A percentile compares a stretch with the other conserved stretches of the same genome.
Conservation (phyloP, 2,329 filamentous ascomycete genomes). For the Orbilia blumenaviensis region DNA sequence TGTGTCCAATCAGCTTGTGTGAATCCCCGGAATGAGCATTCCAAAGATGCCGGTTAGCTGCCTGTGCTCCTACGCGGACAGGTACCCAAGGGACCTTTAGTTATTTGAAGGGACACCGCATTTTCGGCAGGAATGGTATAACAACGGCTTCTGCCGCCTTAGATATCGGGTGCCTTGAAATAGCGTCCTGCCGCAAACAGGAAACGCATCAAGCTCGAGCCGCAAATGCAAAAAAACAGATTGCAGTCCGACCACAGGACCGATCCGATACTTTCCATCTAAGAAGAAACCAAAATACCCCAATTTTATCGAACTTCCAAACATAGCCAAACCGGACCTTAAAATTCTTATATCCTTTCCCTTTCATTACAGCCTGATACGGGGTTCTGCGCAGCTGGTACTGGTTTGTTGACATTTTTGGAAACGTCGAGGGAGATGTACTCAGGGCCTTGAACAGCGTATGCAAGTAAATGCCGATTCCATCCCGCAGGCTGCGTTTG, state of each 20-base stretch:
- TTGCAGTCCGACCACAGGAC: slow-evolving; percentile 26
- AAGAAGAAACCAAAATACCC: slow-evolving; percentile 19
- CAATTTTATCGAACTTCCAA: slow-evolving; percentile 28
- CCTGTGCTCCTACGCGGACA: slow-evolving; percentile 30
- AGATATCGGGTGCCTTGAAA: slow-evolving; percentile 42
- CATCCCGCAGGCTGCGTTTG: slow-evolving; percentile 25
- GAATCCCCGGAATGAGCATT: slow-evolving; percentile 46
- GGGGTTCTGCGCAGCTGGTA: too few species aligned
- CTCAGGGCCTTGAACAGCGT: slow-evolving; percentile 8
- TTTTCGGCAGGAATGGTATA: slow-evolving; percentile 13
- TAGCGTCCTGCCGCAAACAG: slow-evolving; percentile 46
- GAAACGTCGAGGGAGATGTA: slow-evolving; percentile 7
- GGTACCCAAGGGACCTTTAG: slow-evolving; percentile 29
- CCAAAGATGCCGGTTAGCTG: slow-evolving; percentile 34
- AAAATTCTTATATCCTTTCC: neutral
- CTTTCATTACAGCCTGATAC: slow-evolving; percentile 36
- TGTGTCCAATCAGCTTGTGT: slow-evolving; percentile 25
- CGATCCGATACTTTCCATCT: slow-evolving; percentile 9
- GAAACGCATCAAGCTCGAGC: slow-evolving; percentile 16
- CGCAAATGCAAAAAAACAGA: slow-evolving; percentile 7
- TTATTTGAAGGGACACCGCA: slow-evolving; percentile 19
- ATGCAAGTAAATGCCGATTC: slow-evolving; percentile 5
- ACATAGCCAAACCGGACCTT: neutral
- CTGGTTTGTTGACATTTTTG: slow-evolving; percentile 27
- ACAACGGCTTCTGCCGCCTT: slow-evolving; percentile 35